Base-by-base conservation (phyloP, 345 rosid genomes). In the Salix viminalis region DNA sequence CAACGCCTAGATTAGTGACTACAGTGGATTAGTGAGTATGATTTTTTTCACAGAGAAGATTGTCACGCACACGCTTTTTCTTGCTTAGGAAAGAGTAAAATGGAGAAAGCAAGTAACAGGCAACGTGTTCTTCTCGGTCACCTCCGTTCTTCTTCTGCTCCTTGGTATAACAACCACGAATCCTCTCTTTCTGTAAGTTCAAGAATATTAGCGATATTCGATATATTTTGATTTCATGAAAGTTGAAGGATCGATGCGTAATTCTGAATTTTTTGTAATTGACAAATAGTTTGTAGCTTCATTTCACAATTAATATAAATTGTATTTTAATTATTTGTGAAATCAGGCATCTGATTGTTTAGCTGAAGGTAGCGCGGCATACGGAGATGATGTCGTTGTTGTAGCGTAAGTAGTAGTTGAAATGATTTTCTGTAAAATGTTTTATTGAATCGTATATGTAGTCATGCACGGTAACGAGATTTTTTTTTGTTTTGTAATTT, bases 351-450 rank as follows among this genome's bases (percentile, higher is more conserved):
- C 92, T 66, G 86, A 84, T 23, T 95, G 99, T 80, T 83, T 83
- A 48, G 94, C 98, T 56, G 97, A 97, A n/a, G 96, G 91, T 78
- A 96, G 96, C 76, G 91, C 98, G 48, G 94, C 94, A 0, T 93
- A 91, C 76, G 98, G 92, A 14, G 97, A 94, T 60, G 97, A 95
- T 80, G 91, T 91, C 66, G 99, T 93, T 70, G 87, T 91, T 64
- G 99, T 91, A 18, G 93, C 96, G 99, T 95, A 85, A 88, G 90
- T 88, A 46, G 50, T 44, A 44, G 34, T 14, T 32, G 48, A 61
- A 23, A 32, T 2, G 26, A 14, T 44, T 12, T 12, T 13, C 4
- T 44, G 50, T 11, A 44, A 13, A 44, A 44, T 44, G 50, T 44
- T 44, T 41, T 67, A 11, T 56, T 54, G 61, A 14, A 24, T 26